Conservation (phyloP, 345 rosid genomes). For the Eucalyptus tenuipes region DNA sequence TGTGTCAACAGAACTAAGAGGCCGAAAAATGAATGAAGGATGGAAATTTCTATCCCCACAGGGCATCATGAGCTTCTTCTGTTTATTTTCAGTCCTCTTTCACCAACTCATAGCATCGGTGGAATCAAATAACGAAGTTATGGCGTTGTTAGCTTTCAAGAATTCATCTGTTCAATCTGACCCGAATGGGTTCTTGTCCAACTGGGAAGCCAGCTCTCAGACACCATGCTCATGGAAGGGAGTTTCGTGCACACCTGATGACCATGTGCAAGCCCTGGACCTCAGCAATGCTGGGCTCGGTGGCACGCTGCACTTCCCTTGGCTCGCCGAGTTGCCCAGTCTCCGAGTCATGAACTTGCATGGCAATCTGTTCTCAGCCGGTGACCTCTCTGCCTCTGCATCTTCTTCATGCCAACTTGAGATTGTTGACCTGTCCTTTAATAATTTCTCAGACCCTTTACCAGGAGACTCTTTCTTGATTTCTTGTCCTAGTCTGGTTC, state of each 20-base stretch:
- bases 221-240: constrained; percentile 2
- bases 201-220: not conserved
- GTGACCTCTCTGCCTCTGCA: constrained; percentile 24
- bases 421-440: constrained; percentile 54
- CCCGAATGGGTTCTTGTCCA: not conserved
- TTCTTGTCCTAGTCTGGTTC: constrained; percentile 20
- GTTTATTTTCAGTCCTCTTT: not conserved
- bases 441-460: constrained; percentile 38
- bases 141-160: not conserved
- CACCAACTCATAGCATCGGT: not conserved
- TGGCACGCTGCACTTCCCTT: constrained; percentile 38
- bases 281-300: constrained; percentile 38
- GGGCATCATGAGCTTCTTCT: not conserved
- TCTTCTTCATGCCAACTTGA: constrained; percentile 33
- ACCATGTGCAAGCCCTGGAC: constrained; percentile 31
- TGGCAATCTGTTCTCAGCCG: constrained; percentile 50
- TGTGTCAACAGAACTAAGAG: not conserved
- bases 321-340: constrained; percentile 35
- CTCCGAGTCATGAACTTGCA: constrained; percentile 37
- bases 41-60: not conserved
- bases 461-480: constrained; percentile 13
- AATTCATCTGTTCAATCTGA: not conserved
- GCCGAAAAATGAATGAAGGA: not conserved
- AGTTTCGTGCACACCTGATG: constrained; percentile 1
- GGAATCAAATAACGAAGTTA: not conserved